Conservation (phyloP, 768 basidiomycete species). For the Lentinula edodes region DNA sequence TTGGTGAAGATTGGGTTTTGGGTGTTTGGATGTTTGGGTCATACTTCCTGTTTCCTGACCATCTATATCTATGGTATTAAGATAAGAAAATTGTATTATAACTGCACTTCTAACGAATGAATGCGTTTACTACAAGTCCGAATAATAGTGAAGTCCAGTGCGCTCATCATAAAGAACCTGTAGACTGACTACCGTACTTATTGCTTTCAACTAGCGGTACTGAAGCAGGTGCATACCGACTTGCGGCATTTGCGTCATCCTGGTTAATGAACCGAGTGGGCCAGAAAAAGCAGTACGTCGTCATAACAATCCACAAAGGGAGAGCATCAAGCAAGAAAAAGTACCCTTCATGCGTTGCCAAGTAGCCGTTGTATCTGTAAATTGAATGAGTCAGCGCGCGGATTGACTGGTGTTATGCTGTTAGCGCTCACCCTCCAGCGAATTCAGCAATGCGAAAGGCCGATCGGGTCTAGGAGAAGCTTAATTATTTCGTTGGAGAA, state of each 20-base stretch:
- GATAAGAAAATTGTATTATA: too few species aligned
- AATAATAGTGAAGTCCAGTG: too few species aligned
- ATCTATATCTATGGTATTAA: too few species aligned
- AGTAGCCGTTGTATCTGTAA: conserved; percentile 22
- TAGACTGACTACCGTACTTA: not conserved
- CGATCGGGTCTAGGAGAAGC: conserved; percentile 38
- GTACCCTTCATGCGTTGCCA: conserved; percentile 40
- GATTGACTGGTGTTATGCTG: not conserved
- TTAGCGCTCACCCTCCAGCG: conserved; percentile 33
- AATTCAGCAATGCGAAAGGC: conserved; percentile 44
- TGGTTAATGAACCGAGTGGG: conserved; percentile 8
- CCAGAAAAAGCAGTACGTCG: conserved; percentile 25
- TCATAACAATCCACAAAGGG: conserved; percentile 42
- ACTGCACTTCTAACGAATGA: not conserved
- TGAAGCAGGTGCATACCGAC: not conserved
- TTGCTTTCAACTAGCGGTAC: not conserved
- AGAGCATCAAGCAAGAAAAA: conserved; percentile 52
- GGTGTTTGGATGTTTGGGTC: too few species aligned
- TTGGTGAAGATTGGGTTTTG: too few species aligned
- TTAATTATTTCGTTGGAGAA: too few species aligned
- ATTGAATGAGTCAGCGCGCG: not conserved
- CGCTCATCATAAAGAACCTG: too few species aligned
- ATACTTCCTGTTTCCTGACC: too few species aligned
- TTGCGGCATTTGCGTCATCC: not conserved
- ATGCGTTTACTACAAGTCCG: not conserved